These are phyloP conservation scores for Cladosporium sp. DNA, from an alignment of 2,329 filamentous ascomycete species.

Conservation along the genomic window DNA sequence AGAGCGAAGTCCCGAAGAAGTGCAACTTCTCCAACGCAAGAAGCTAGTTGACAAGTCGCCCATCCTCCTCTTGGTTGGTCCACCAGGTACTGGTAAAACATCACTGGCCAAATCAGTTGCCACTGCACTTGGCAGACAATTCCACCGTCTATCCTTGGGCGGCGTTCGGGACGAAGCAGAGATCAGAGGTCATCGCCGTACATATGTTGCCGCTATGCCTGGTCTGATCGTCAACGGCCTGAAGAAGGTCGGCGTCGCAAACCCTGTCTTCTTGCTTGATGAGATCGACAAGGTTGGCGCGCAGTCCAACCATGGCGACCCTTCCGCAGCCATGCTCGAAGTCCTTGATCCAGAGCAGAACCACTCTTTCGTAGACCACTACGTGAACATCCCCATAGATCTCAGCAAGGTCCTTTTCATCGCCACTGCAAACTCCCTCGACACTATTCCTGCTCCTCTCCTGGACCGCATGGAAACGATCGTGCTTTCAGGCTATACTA, in stretches of 20 bases:
- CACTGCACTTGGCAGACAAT: constrained; percentile 87
- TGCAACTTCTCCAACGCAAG: constrained; percentile 76
- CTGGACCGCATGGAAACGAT: constrained; percentile 98
- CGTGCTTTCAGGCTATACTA: constrained; percentile 90
- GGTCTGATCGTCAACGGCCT: constrained; percentile 90
- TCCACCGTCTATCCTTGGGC: constrained; percentile 93
- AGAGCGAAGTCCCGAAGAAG: constrained; percentile 56
- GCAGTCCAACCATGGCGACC: constrained; percentile 90
- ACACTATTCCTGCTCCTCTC: constrained; percentile 91
- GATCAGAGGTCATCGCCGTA: constrained; percentile 89
- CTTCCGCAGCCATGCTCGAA: constrained; percentile 95
- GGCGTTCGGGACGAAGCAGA: constrained; percentile 96
- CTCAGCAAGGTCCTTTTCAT: constrained; percentile 97
- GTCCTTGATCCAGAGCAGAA: constrained; percentile 98
- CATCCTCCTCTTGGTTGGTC: constrained; percentile 88
- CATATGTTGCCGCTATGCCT: constrained; percentile 98
- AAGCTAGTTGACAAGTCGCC: constrained; percentile 92
- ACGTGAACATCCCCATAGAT: constrained; percentile 92
- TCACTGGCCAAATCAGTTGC: constrained; percentile 92
- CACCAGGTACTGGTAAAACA: constrained; percentile 94
- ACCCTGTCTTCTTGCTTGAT: constrained; percentile 92
- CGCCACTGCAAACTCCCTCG: constrained; percentile 90
- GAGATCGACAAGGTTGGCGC: constrained; percentile 97
- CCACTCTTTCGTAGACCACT: constrained; percentile 91
- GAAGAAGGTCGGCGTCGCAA: constrained; percentile 92